A percentile compares a stretch with the other conserved stretches of the same genome.
phyloP scores from a whole-genome alignment of 2,329 filamentous ascomycete genomes.

The Alternaria gaisen region DNA sequence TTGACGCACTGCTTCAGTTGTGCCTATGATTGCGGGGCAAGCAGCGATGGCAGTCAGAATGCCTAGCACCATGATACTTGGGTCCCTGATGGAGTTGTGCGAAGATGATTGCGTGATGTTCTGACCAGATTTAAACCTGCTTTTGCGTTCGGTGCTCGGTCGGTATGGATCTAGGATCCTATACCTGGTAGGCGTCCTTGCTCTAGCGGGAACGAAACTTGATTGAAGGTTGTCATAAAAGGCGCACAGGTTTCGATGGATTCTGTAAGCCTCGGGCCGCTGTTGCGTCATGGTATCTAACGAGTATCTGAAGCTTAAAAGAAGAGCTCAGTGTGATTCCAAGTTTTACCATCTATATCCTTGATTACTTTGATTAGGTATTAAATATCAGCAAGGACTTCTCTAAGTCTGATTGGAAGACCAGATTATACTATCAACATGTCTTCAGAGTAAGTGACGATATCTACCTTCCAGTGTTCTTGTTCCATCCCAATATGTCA shows the following conservation, averaged over 20 bases:
- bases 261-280: background rate
- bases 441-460: constrained; percentile 26
- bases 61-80: constrained; percentile 27
- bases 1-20: constrained; percentile 57
- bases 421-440: constrained; percentile 23
- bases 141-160: constrained; percentile 3
- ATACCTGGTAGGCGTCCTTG: background rate
- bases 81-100: background rate
- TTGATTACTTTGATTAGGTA: background rate
- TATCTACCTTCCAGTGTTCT: background rate
- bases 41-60: constrained; percentile 53
- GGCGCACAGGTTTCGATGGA: background rate
- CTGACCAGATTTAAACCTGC: constrained; percentile 15
- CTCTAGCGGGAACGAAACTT: background rate
- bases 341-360: background rate
- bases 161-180: background rate
- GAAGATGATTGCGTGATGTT: background rate
- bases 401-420: constrained; percentile 8
- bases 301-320: background rate
- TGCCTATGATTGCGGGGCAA: constrained; percentile 55
- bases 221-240: background rate
- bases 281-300: background rate
- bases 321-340: background rate
- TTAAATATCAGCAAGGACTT: constrained; percentile 4
- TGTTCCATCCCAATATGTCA: background rate